Conservation (phyloP, 257 asterid genomes). For the Ocimum tenuiflorum region DNA sequence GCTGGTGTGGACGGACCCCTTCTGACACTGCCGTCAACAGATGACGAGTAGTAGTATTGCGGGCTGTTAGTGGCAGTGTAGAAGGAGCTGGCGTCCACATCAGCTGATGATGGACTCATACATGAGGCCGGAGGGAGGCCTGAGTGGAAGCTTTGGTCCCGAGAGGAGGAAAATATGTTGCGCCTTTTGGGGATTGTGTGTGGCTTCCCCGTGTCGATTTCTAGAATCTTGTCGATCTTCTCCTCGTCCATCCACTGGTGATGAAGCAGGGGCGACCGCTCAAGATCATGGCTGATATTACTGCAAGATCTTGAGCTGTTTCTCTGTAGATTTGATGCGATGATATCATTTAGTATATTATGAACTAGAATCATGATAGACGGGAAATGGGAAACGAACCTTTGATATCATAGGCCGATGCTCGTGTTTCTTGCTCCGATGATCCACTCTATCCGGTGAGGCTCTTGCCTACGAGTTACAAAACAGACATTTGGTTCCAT, state of each 20-base stretch:
- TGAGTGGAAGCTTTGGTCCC: slow-evolving; percentile 38
- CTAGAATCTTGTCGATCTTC: slow-evolving; percentile 41
- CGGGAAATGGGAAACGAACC: slow-evolving; percentile 24
- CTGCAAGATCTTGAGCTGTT: slow-evolving; percentile 31
- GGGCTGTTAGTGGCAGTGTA: slow-evolving; percentile 62
- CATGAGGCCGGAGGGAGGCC: slow-evolving; percentile 28
- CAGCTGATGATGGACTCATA: slow-evolving; percentile 37
- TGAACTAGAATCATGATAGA: background rate
- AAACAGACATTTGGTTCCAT: no score
- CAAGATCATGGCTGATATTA: slow-evolving; percentile 9
- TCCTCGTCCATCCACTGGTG: slow-evolving; percentile 25
- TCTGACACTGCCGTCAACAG: slow-evolving; percentile 24
- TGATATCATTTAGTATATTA: background rate
- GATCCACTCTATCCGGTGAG: slow-evolving; percentile 56
- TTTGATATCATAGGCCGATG: slow-evolving; percentile 27
- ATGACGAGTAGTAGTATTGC: slow-evolving; percentile 38
- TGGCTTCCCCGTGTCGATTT: slow-evolving; percentile 40
- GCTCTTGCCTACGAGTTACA: slow-evolving; percentile 38
- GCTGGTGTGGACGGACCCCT: slow-evolving; percentile 55
- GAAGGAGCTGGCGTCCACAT: slow-evolving; percentile 28
- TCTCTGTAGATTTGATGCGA: slow-evolving; percentile 32
- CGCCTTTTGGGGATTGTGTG: slow-evolving; percentile 16
- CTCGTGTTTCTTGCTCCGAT: slow-evolving; percentile 32
- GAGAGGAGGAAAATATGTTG: slow-evolving; percentile 43
- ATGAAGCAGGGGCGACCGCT: slow-evolving; percentile 6